Evolutionary conservation across 1,139 yeast genomes (phyloP), one percentile per base, ranked within the genome.

Genomic region (Lipomyces yarrowii): DNA sequence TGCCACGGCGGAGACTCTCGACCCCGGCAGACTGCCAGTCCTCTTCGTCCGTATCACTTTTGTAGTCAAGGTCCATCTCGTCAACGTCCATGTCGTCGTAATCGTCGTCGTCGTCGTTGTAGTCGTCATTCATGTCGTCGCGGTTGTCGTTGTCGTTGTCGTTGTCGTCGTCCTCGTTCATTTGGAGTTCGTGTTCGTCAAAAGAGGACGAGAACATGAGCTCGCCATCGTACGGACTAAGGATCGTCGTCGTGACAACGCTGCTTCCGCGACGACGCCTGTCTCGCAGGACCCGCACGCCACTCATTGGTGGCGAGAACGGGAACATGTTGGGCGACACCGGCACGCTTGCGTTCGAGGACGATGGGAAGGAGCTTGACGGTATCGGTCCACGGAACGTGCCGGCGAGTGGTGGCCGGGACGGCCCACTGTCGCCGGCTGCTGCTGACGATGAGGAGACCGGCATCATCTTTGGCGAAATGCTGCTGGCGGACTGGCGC

Each of bases 11-110:
- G 59, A 79, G 71, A 42, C 78, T 73, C 52, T 76, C 88, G 0
- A 97, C 91, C 1, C 97, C 98, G 63, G 92, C 88, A 0, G 91
- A 81, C 69, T 87, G 90, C 98, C 98, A 92, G 77, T 92, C 98
- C 76, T 92, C 98, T 75, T 93, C 98, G 77, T 92, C 98, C 0
- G 97, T 91, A 73, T 90, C 88, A 15, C 79, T 76, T 61, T 75
- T 56, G 33, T 61, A 60, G 32, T 67, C 71, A 15, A 69, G 51
- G 21, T 68, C 70, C 58, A 55, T 57, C 30, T 56, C 65, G 35
- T 66, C 69, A 4, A 65, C 68, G 35, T 69, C 71, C 59, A 56
- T 56, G 42, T 59, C 56, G 18, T 64, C 67, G 54, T 61, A 64
- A 46, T 61, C 67, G 30, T 51, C 18, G 13, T 54, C 55, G 18